Conservation (phyloP, 2,329 filamentous ascomycete genomes). For the Sclerotinia trifoliorum region DNA sequence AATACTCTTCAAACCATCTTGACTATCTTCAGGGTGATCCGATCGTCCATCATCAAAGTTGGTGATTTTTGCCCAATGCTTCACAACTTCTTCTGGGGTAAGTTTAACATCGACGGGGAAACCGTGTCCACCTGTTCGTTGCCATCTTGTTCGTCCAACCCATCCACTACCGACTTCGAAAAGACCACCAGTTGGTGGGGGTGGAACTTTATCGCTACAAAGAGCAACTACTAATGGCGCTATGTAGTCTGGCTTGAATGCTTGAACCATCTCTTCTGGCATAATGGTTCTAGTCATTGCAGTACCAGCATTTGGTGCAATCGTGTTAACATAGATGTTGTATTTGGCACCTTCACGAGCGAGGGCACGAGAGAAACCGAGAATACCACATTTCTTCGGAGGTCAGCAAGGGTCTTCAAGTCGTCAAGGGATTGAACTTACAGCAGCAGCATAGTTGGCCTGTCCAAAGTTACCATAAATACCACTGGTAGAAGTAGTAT, state of each 20-base stretch:
- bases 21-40: conserved; percentile 78
- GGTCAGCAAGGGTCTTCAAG: conserved; percentile 14
- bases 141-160: conserved; percentile 90
- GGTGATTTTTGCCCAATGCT: conserved; percentile 74
- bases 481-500: conserved; percentile 94
- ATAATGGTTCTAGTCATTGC: conserved; percentile 92
- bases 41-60: conserved; percentile 85
- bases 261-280: conserved; percentile 96
- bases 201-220: conserved; percentile 79
- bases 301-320: conserved; percentile 95
- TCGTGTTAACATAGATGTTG: conserved; percentile 98
- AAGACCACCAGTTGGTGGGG: conserved; percentile 78
- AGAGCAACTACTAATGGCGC: conserved; percentile 88
- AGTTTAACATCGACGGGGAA: conserved; percentile 85
- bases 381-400: conserved; percentile 77
- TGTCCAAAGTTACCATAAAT: conserved; percentile 99
- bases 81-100: conserved; percentile 79
- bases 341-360: conserved; percentile 93
- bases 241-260: conserved; percentile 98
- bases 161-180: conserved; percentile 96
- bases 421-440: conserved; percentile 50
- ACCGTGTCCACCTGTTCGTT: conserved; percentile 81
- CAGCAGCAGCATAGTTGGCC: conserved; percentile 91
- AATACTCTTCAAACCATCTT: conserved; percentile 75
- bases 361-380: conserved; percentile 90